phyloP scores from a whole-genome alignment of 176 grass and related monocot genomes.

The Dactylis glomerata region DNA sequence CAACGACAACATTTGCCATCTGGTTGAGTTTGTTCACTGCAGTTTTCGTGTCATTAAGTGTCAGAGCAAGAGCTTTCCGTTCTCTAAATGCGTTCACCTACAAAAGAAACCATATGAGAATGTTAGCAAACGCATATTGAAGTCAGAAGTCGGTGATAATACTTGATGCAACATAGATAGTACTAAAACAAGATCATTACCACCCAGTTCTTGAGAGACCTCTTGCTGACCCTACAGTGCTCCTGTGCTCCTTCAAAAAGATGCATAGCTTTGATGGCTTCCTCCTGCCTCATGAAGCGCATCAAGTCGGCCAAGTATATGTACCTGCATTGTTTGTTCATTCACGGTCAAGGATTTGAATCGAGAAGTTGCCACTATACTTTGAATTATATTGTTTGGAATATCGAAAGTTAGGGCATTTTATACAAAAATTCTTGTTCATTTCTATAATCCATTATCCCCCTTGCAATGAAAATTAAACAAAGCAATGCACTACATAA shows the following conservation, averaged over 20 bases:
- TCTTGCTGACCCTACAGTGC: constrained; percentile 63
- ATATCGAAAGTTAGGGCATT: not conserved
- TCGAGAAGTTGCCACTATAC: not conserved
- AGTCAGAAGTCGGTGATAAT: not conserved
- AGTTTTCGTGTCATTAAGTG: constrained; percentile 71
- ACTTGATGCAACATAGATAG: not conserved
- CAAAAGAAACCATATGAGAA: constrained; percentile 9
- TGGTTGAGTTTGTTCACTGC: constrained; percentile 68
- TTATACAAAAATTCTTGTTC: not conserved
- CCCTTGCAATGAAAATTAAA: not conserved
- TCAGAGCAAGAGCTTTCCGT: constrained; percentile 59
- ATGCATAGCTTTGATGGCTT: constrained; percentile 60
- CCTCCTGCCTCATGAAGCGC: constrained; percentile 73
- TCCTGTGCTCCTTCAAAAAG: constrained; percentile 85
- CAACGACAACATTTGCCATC: constrained; percentile 45
- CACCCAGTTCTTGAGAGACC: constrained; percentile 89
- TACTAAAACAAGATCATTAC: constrained; percentile 49
- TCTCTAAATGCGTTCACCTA: constrained; percentile 73
- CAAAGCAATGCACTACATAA: not conserved
- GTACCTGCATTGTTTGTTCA: constrained; percentile 47
- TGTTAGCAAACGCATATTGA: not conserved
- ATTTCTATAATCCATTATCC: not conserved
- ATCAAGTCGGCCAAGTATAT: constrained; percentile 79
- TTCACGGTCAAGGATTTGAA: not conserved
- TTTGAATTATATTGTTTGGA: not conserved